Conservation (phyloP, 1,284 basidiomycete species). For the Rhodotorula sp. region DNA sequence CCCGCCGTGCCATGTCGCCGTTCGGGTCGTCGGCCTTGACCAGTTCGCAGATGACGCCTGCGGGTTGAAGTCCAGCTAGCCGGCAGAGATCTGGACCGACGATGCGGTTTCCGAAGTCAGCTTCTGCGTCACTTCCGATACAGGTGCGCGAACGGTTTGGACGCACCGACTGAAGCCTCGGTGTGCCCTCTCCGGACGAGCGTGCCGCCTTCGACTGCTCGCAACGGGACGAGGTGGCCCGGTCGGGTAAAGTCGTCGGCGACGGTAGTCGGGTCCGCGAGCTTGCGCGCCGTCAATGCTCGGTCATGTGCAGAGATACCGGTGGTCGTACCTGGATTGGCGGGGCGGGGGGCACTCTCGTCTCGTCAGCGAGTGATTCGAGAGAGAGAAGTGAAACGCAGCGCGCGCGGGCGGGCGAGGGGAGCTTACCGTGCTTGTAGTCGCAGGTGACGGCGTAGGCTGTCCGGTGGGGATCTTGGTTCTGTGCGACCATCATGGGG, state of each 20-base stretch:
- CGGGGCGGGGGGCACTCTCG: neutral
- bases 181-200: conserved; percentile 87
- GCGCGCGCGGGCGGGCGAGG: neutral
- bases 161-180: conserved; percentile 71
- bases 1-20: conserved; percentile 93
- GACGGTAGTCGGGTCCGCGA: conserved; percentile 60
- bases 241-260: conserved; percentile 84
- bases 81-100: conserved; percentile 68
- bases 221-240: conserved; percentile 91
- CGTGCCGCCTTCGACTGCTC: conserved; percentile 81
- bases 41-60: conserved; percentile 88
- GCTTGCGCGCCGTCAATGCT: conserved; percentile 76
- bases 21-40: conserved; percentile 82
- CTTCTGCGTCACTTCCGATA: too few species aligned
- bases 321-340: conserved; percentile 72
- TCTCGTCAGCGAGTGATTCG: conserved; percentile 8
- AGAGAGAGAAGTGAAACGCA: conserved; percentile 1
- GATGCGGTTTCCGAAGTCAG: too few species aligned
- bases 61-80: conserved; percentile 71
- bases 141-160: too few species aligned
- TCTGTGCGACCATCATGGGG: conserved; percentile 88
- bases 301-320: conserved; percentile 97
- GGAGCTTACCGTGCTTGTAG: conserved; percentile 70
- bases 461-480: conserved; percentile 86
- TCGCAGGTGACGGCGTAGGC: conserved; percentile 97